Evolutionary conservation across 106 monocot species (phyloP), one percentile per base, ranked within the genome.

Genomic region (Dactylorhiza incarnata): DNA sequence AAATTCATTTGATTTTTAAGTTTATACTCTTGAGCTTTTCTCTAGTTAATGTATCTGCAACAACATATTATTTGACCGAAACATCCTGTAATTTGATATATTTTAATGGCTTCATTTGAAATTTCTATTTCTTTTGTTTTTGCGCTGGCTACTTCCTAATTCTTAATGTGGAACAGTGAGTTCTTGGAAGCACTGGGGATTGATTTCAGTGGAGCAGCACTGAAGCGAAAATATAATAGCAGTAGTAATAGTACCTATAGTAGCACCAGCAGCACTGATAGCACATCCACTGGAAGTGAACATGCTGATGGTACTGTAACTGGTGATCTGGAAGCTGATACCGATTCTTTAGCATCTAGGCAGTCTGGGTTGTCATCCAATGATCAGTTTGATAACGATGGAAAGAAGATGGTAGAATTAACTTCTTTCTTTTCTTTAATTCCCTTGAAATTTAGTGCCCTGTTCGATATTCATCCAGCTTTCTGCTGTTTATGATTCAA

Each of bases 231-330:
- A 10, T 68, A 77, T 48, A 84, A 85, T 75, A 84, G 88, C 68
- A 95, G 82, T 49, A 88, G 83, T 65, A 87, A 83, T 74, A 97
- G 87, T 79, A 87, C 79, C 50, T 80, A 65, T 75, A 93, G 96
- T 73, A 97, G 91, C 87, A 87, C 87, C 54, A 97, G 93, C 86
- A 93, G 93, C 70, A 87, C 83, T 12, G 93, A 91, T 80, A 97
- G 96, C 76, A 91, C 89, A 45, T 84, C 91, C 26, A 94, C 87
- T 70, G 93, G 86, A 54, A 86, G 85, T 75, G 92, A 90, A 68
- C 29, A 81, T 80, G 72, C 67, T 52, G 58, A 26, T 29, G 70
- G 78, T 52, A 70, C 56, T 80, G 79, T 72, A 72, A 82, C 69
- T 78, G 82, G 77, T 84, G 92, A 92, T 65, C 88, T 92, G 71